Evolutionary conservation across 805 yeast species (phyloP), one percentile per base, ranked within the genome.

Genomic region (Candida sonorensis): DNA sequence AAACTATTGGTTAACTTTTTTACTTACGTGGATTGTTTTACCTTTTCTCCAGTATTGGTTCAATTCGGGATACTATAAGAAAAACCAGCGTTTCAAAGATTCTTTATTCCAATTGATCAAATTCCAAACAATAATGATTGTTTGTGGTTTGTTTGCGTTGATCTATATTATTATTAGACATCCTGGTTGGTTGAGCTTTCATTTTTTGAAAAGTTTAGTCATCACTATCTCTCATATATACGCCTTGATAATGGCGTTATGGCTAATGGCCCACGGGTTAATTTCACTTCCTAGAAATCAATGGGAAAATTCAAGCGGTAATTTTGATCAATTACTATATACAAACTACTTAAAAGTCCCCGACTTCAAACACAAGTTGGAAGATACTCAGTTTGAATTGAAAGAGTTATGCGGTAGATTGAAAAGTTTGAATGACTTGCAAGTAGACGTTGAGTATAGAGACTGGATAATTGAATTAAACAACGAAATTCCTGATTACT

Each of bases 191-290:
- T 36, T 58, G 12, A 51, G 46, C 25, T 42, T 71, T 27, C 71
- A 67, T 16, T 61, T 77, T 30, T 56, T 85, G 43, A 80, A 77
- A 51, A 67, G 77, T 19, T 67, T 85, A 57, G 66, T 81, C 13
- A 80, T 85, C 39, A 88, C 92, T 0, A 46, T 81, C 9, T 74
- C 92, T 1, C 92, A 85, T 51, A 76, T 81, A 14, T 85, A 84
- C 52, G 72, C 94, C 0, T 64, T 85, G 48, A 64, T 79, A 2
- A 48, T 85, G 21, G 87, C 90, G 2, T 66, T 82, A 15, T 83
- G 92, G 90, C 59, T 85, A 36, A 76, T 85, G 82, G 83, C 90
- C 3, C 88, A 84, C 53, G 94, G 95, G 0, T 56, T 82, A 30
- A 70, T 82, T 12, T 67, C 69, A 27, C 63, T 83, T 2, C 94